These are phyloP conservation scores for Darksidea phi DNA, from an alignment of 495 filamentous ascomycete species.

Conservation along the genomic window DNA sequence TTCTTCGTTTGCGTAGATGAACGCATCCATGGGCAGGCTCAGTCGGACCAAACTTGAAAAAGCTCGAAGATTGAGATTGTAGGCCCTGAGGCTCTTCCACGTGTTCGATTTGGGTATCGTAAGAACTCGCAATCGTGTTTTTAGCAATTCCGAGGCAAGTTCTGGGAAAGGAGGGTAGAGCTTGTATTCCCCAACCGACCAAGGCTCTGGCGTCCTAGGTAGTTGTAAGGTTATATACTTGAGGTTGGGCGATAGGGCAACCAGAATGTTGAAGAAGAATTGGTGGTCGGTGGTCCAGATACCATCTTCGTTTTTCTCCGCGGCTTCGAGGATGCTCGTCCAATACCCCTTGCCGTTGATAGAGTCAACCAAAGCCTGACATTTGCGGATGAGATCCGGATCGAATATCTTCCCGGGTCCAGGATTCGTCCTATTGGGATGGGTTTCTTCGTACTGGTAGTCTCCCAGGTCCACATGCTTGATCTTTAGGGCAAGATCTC, in stretches of 20 bases:
- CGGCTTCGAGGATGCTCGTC: neutral
- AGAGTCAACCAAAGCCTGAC: neutral
- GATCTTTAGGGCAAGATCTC: neutral
- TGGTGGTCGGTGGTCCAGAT: neutral
- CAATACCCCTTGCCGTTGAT: neutral
- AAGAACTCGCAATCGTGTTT: neutral
- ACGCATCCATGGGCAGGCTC: neutral
- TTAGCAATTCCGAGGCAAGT: neutral
- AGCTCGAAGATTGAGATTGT: neutral
- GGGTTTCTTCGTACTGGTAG: neutral
- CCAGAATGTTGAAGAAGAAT: neutral
- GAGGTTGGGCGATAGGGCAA: neutral
- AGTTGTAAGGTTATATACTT: neutral
- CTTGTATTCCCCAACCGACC: neutral
- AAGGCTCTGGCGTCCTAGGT: neutral
- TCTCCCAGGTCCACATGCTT: conserved; percentile 7
- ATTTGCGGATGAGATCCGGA: neutral
- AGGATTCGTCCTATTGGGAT: no score
- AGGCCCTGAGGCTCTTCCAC: neutral
- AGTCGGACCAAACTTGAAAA: neutral
- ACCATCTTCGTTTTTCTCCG: neutral
- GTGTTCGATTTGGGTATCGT: neutral
- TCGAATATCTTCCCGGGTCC: neutral
- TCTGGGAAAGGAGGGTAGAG: neutral
- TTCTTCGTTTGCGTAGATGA: neutral